These are phyloP conservation scores for Primulina tabacum DNA, from an alignment of 257 asterid genomes.

Conservation along the genomic window DNA sequence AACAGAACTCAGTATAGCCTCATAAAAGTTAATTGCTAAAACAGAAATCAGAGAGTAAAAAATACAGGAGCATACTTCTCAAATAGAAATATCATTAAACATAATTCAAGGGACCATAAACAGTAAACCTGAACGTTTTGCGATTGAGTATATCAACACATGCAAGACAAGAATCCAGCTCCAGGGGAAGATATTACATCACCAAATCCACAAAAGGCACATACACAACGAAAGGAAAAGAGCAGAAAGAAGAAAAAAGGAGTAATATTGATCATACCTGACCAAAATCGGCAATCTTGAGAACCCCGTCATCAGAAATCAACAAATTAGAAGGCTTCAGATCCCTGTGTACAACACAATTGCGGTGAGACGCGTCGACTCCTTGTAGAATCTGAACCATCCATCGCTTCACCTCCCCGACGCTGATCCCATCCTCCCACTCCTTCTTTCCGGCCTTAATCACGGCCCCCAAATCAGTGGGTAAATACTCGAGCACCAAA, in stretches of 20 bases:
- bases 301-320: constrained; percentile 74
- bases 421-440: constrained; percentile 56
- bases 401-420: constrained; percentile 82
- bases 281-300: constrained; percentile 94
- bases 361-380: constrained; percentile 74
- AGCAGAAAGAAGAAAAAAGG: neutral
- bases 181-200: neutral
- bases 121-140: neutral
- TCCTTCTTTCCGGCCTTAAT: constrained; percentile 59
- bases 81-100: neutral
- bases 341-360: constrained; percentile 84
- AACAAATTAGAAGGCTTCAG: constrained; percentile 88
- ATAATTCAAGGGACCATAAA: neutral
- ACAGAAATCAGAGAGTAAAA: neutral
- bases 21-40: neutral
- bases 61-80: neutral
- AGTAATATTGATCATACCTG: constrained; percentile 45
- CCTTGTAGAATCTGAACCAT: constrained; percentile 77
- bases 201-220: neutral
- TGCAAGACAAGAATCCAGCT: neutral
- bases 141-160: neutral
- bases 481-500: constrained; percentile 83
- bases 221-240: neutral
- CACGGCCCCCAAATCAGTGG: constrained; percentile 67
- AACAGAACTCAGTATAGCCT: neutral